Conservation (phyloP, 208 protist species). For the Leishmania mexicana region DNA sequence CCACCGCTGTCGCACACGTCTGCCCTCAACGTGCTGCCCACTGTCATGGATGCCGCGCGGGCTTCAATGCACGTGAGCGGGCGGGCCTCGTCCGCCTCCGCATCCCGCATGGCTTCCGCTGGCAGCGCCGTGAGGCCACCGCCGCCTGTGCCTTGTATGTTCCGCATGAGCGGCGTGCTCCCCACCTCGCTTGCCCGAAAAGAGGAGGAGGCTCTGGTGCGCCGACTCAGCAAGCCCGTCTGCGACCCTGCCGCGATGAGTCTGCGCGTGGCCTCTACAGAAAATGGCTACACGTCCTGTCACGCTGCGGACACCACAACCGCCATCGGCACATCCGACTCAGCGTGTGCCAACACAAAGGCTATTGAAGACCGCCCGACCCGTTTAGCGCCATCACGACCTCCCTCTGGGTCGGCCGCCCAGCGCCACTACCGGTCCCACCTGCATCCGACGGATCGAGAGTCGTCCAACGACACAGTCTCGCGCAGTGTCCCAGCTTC, state of each 20-base stretch:
- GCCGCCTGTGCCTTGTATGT: conserved; percentile 27
- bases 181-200: conserved; percentile 18
- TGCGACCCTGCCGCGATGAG: conserved; percentile 25
- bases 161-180: conserved; percentile 35
- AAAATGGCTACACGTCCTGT: neutral
- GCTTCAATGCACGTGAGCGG: neutral
- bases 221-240: conserved; percentile 35
- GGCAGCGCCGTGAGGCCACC: conserved; percentile 1
- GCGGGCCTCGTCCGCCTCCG: too few relatives aligned
- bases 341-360: neutral
- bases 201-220: conserved; percentile 28
- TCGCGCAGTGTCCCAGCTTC: neutral
- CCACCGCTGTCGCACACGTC: conserved; percentile 14
- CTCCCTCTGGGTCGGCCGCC: neutral
- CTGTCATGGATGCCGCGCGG: conserved; percentile 4
- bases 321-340: neutral
- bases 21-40: conserved; percentile 2
- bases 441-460: too few relatives aligned
- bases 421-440: neutral
- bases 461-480: neutral
- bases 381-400: neutral
- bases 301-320: conserved; percentile 1
- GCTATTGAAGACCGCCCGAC: neutral
- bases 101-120: neutral
- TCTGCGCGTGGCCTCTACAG: conserved; percentile 1